phyloP scores from a whole-genome alignment of 75 land plant genomes.

The Azolla pinnata region DNA sequence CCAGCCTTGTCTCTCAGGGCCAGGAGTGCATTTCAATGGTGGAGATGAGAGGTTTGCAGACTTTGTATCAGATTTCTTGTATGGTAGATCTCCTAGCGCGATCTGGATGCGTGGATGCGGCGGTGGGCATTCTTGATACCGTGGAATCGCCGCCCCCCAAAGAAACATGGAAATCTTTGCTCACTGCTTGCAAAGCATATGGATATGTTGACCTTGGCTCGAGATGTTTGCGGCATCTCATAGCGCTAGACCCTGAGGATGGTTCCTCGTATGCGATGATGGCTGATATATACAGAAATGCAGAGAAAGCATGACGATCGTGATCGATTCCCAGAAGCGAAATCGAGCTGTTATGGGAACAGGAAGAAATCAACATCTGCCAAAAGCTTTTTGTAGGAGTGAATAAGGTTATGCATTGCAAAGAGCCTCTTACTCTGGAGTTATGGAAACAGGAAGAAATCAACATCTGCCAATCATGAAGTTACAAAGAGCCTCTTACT shows the following conservation, averaged over 20 bases:
- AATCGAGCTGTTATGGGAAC: no score
- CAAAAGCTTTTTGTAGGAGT: no score
- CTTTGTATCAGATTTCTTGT: constrained; percentile 41
- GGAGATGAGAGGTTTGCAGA: not conserved
- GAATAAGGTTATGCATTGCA: no score
- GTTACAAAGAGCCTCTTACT: no score
- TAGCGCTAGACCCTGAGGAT: not conserved
- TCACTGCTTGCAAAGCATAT: constrained; percentile 46
- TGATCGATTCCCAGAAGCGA: no score
- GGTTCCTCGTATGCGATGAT: not conserved
- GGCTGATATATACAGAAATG: no score
- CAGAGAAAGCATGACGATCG: no score
- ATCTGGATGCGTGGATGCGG: constrained; percentile 39
- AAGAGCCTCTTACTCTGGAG: no score
- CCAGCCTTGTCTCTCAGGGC: not conserved
- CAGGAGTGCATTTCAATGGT: not conserved
- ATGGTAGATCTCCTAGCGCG: constrained; percentile 67
- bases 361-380: no score
- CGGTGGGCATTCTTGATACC: constrained; percentile 29
- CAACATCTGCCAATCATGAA: no score
- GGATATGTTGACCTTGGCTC: constrained; percentile 17
- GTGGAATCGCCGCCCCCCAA: constrained; percentile 45
- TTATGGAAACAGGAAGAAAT: no score
- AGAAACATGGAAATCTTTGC: constrained; percentile 51
- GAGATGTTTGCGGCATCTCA: not conserved